These are phyloP conservation scores for Calophaca sinica DNA, from an alignment of 306 rosid genomes.

Conservation along the genomic window DNA sequence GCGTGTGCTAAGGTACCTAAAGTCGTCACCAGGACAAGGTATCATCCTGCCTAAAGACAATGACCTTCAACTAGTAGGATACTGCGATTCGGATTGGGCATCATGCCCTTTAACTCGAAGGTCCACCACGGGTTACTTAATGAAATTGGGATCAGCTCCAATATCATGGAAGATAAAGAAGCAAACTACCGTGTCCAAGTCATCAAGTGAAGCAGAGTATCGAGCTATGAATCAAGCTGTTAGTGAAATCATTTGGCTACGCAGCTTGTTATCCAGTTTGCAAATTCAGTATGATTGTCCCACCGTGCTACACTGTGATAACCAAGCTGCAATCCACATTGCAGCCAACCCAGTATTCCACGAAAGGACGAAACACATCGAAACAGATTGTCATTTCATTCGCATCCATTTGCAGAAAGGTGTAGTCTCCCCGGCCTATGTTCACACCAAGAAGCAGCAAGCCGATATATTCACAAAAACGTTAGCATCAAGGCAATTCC, in stretches of 20 bases:
- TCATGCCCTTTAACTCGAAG: no score
- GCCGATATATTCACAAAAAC: no score
- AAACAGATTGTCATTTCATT: no score
- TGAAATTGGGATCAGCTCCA: background rate
- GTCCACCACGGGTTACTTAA: background rate
- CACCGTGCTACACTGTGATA: background rate
- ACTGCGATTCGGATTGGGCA: background rate
- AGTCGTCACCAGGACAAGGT: background rate
- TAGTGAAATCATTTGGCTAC: background rate
- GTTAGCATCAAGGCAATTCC: no score
- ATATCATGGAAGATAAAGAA: background rate
- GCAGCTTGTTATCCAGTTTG: background rate
- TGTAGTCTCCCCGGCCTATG: no score
- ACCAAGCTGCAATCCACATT: background rate
- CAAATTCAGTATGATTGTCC: background rate
- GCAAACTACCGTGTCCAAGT: background rate
- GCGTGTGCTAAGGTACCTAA: background rate
- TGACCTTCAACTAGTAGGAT: background rate
- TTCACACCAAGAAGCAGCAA: no score
- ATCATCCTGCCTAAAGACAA: background rate
- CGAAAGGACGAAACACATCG: no score
- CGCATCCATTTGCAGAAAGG: no score
- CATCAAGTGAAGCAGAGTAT: background rate
- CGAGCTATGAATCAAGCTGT: background rate
- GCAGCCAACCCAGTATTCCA: background rate